A percentile compares a stretch with the other conserved stretches of the same genome.
Evolutionary conservation across 805 yeast species (phyloP).

Genomic region (Wickerhamomyces mucosus): DNA sequence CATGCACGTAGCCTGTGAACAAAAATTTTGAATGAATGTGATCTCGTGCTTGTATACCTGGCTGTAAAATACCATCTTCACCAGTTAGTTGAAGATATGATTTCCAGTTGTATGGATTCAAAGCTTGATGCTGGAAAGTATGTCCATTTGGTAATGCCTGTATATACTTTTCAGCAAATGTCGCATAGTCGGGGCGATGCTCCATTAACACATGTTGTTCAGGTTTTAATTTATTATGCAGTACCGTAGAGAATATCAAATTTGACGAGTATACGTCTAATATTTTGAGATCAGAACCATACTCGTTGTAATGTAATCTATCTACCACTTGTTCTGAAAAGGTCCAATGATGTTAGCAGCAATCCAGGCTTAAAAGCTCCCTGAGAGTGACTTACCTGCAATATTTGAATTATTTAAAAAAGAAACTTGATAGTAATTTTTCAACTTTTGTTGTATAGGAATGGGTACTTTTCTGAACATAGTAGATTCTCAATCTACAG

Average conservation of each 20-base stretch:
- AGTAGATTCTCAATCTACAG: too few species aligned
- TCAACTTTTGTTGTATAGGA: conserved; percentile 1
- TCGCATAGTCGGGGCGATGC: conserved; percentile 26
- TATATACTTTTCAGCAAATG: conserved; percentile 7
- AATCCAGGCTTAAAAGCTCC: too few species aligned
- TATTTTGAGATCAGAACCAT: conserved; percentile 34
- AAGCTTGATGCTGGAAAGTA: conserved; percentile 21
- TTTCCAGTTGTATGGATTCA: conserved; percentile 63
- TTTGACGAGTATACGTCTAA: conserved; percentile 54
- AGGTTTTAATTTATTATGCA: conserved; percentile 57
- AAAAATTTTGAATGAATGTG: conserved; percentile 45
- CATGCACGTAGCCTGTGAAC: conserved; percentile 48
- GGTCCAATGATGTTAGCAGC: conserved; percentile 3
- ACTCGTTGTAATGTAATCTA: conserved; percentile 28
- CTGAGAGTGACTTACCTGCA: conserved; percentile 4
- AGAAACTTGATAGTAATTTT: conserved; percentile 7
- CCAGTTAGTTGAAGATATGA: conserved; percentile 43
- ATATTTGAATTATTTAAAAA: conserved; percentile 4
- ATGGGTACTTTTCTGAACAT: neutral
- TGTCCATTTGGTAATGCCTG: neutral
- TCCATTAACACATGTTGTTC: conserved; percentile 56
- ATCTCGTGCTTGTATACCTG: conserved; percentile 26
- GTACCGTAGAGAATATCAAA: conserved; percentile 49
- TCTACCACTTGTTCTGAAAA: conserved; percentile 23
- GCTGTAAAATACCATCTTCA: conserved; percentile 33